These are phyloP conservation scores for Boletus reticuloceps DNA, from an alignment of 768 basidiomycete genomes.

Conservation along the genomic window DNA sequence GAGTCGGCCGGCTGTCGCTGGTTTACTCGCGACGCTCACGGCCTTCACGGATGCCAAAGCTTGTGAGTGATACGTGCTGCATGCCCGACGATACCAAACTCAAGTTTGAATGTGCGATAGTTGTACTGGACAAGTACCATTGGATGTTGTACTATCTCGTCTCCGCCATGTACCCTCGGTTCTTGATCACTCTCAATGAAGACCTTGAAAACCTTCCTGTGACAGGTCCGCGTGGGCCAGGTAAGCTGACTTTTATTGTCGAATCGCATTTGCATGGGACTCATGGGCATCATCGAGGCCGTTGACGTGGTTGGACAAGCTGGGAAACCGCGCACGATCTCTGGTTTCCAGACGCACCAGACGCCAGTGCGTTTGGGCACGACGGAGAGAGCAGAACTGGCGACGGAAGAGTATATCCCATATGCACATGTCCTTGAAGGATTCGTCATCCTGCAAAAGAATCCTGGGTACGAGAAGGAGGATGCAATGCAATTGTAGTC, in stretches of 20 bases:
- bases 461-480: constrained; percentile 85
- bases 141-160: constrained; percentile 99
- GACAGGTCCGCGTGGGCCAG: constrained; percentile 92
- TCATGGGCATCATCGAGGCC: constrained; percentile 47
- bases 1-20: constrained; percentile 86
- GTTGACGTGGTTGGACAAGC: constrained; percentile 98
- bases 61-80: constrained; percentile 56
- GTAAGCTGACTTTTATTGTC: constrained; percentile 36
- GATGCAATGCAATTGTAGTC: constrained; percentile 77
- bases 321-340: constrained; percentile 94
- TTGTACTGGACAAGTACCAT: constrained; percentile 92
- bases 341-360: constrained; percentile 97
- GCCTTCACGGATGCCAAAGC: constrained; percentile 93
- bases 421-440: constrained; percentile 90
- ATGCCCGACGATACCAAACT: neutral
- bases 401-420: constrained; percentile 94
- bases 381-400: constrained; percentile 91
- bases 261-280: neutral
- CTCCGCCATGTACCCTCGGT: constrained; percentile 96
- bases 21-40: constrained; percentile 80
- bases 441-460: constrained; percentile 89
- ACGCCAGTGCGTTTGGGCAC: constrained; percentile 95
- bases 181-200: constrained; percentile 96
- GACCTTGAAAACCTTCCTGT: constrained; percentile 82
- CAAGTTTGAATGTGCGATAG: constrained; percentile 38